Evolutionary conservation across 176 grass and related monocot genomes (phyloP), one percentile per base, ranked within the genome.

Genomic region (Avena eriantha): DNA sequence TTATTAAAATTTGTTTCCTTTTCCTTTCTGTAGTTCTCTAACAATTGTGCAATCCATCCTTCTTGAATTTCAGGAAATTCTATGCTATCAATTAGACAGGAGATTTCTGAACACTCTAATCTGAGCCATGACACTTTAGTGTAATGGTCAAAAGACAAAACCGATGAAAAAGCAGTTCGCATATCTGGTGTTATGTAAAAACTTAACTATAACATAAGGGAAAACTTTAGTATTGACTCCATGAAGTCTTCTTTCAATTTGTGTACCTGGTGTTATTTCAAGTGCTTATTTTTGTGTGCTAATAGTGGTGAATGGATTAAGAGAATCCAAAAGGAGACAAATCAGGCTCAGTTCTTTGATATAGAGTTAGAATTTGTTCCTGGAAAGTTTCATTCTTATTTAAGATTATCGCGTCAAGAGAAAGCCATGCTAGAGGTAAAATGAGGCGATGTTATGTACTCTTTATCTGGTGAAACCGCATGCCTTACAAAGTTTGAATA

Each of bases 121-220:
- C 82, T 57, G 76, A 59, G 41, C 10, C 86, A 78, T 61, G 8
- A 53, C 73, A 81, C 68, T 93, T 85, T 33, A 74, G 76, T 86
- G 54, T 77, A 91, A 43, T 95, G 93, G 93, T 95, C 93, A 18
- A 88, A 95, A 49, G 90, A 93, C 84, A 90, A 93, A 35, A 89
- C 63, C 4, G 88, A 91, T 63, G 86, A 69, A 85, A 95, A 95
- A 85, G 83, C 91, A 19, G 78, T 80, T 69, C 35, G 51, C 15
- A 70, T 95, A 76, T 95, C 93, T 56, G 93, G 93, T 79, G 48
- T 95, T 77, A 69, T 93, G 73, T 88, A 93, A 58, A 91, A 87
- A 23, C 81, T 95, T 24, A 93, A 87, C 77, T 95, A 93, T 76
- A 95, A 92, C 85, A 21, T 95, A 88, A 93, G 86, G 78, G 90